Evolutionary conservation across 1,284 basidiomycete species (phyloP).

Genomic region (Irpex sp.): DNA sequence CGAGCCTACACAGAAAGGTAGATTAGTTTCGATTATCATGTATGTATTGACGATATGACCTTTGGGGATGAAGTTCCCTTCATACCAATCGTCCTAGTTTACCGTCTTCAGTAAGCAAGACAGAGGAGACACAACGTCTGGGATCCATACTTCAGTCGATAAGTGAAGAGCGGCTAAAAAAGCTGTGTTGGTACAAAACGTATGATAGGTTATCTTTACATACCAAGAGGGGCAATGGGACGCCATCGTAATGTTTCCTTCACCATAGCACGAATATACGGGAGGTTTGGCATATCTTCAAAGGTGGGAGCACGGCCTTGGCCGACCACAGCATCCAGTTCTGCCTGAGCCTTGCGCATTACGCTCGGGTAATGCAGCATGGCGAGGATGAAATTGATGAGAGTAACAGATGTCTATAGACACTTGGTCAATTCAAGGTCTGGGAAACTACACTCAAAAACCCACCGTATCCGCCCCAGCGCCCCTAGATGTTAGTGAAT

Average conservation of each 20-base stretch:
- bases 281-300: neutral
- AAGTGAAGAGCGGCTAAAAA: neutral
- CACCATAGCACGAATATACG: conserved; percentile 3
- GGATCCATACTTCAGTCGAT: neutral
- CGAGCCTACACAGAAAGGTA: neutral
- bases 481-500: neutral
- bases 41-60: neutral
- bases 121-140: neutral
- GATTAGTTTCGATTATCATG: neutral
- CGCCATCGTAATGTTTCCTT: conserved; percentile 1
- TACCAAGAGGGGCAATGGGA: neutral
- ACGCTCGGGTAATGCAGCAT: conserved; percentile 3
- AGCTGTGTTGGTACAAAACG: neutral
- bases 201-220: neutral
- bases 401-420: neutral
- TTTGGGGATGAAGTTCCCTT: neutral
- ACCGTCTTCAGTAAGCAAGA: too few species aligned
- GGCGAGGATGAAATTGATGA: conserved; percentile 1
- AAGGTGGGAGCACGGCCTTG: neutral
- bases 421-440: too few species aligned
- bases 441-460: too few species aligned
- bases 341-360: conserved; percentile 1
- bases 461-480: neutral
- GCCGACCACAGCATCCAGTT: conserved; percentile 1
- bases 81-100: neutral